Conservation (phyloP, 2,329 filamentous ascomycete genomes). For the Talaromyces sp. region DNA sequence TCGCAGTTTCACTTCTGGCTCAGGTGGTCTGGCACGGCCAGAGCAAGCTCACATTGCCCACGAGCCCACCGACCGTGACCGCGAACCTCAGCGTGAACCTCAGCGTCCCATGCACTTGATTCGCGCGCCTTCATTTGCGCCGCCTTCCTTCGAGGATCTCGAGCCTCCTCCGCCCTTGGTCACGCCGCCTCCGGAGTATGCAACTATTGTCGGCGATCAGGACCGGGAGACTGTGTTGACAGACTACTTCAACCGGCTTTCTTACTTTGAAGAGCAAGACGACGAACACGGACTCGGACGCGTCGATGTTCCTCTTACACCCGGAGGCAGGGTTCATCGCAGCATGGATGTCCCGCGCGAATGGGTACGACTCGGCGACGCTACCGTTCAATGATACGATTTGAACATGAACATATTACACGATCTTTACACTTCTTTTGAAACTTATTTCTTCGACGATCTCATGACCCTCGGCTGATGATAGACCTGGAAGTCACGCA, state of each 20-base stretch:
- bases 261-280: slow-evolving; percentile 58
- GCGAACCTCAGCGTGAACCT: slow-evolving; percentile 38
- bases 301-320: slow-evolving; percentile 57
- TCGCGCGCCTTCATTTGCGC: slow-evolving; percentile 78
- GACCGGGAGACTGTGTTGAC: slow-evolving; percentile 64
- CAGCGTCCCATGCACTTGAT: slow-evolving; percentile 74
- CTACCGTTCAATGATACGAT: slow-evolving; percentile 14
- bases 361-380: slow-evolving; percentile 42
- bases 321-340: slow-evolving; percentile 55
- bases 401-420: not conserved
- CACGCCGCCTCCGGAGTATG: slow-evolving; percentile 82
- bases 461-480: not conserved
- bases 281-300: slow-evolving; percentile 41
- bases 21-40: slow-evolving; percentile 38
- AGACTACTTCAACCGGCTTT: slow-evolving; percentile 80
- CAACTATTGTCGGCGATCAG: slow-evolving; percentile 64
- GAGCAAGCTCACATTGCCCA: slow-evolving; percentile 45
- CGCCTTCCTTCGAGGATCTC: slow-evolving; percentile 79
- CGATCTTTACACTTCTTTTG: not conserved
- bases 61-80: slow-evolving; percentile 35
- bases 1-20: slow-evolving; percentile 35
- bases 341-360: slow-evolving; percentile 59
- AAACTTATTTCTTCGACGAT: not conserved
- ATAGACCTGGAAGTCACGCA: not conserved
- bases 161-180: slow-evolving; percentile 63